Evolutionary conservation across 192 early-diverging fungal species (phyloP).

Genomic region (Backusella mclennaniae): DNA sequence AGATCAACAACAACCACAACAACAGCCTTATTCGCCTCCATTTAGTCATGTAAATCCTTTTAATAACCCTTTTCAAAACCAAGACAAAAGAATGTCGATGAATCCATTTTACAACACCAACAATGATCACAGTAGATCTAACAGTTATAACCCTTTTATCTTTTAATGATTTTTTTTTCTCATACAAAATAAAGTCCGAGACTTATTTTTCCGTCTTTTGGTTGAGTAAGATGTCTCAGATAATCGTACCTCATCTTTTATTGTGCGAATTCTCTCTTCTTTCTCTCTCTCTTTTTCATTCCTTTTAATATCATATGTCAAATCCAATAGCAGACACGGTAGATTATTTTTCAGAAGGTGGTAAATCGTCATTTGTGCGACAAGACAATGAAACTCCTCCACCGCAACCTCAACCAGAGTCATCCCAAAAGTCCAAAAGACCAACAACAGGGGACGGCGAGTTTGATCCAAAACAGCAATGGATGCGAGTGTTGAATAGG

Average conservation of each 20-base stretch:
- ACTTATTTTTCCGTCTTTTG: background rate
- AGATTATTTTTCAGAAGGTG: slow-evolving; percentile 12
- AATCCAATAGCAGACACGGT: slow-evolving; percentile 26
- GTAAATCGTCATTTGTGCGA: background rate
- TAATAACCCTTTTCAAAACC: background rate
- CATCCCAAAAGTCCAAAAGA: background rate
- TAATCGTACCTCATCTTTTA: background rate
- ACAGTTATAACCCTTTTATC: background rate
- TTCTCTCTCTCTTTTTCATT: background rate
- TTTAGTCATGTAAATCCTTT: background rate
- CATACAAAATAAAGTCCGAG: slow-evolving; percentile 4
- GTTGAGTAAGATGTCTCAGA: background rate
- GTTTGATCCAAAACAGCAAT: background rate
- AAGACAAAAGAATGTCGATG: background rate
- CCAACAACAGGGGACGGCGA: background rate
- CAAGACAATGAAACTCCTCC: background rate
- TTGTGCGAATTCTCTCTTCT: background rate
- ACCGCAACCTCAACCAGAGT: background rate
- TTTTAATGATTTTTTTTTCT: background rate
- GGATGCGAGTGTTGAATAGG: background rate
- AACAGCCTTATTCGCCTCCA: background rate
- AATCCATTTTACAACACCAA: background rate
- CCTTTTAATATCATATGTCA: slow-evolving; percentile 6
- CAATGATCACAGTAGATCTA: background rate
- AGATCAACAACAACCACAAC: background rate